Base-by-base conservation (phyloP, 129 eudicot species). In the Tagetes patula region DNA sequence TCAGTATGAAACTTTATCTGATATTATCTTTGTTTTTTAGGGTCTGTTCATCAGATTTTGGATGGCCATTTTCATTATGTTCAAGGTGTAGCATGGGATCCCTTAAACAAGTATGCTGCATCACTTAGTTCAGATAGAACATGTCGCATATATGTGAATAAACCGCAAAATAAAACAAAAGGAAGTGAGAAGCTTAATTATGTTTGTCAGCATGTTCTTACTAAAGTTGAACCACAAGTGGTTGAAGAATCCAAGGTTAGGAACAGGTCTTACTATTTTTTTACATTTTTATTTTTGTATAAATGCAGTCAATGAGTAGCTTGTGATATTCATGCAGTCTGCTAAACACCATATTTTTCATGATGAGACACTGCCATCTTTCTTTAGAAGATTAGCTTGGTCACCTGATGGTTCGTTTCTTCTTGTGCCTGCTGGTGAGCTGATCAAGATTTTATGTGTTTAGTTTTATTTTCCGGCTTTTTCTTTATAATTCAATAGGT, bases 1-100 rank as follows among this genome's bases (percentile, higher is more conserved):
- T 55, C 63, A 47, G 3, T 39, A 13, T 73, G 63, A 49, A 56
- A 20, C 70, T 39, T 43, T 80, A 62, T 75, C 72, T 84, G 46
- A 53, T 77, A 60, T 33, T 13, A 47, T 38, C 31, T 77, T 74
- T 65, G 80, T 45, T 7, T 8, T 73, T 56, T 77, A 95, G 99
- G 99, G 42, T 85, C 95, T 75, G 99, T 91, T 32, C 95, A 88
- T 78, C 99, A 95, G 84, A 95, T 95, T 71, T 82, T 95, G 82
- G 99, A 95, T 82, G 88, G 83, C 39, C 99, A 95, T 85, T 83
- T 81, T 50, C 99, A 95, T 82, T 95, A 95, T 78, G 99, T 95
- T 70, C 99, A 91, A 76, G 99, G 99, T 55, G 97, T 95, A 27
- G 96, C 97, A 30, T 95, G 94, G 96, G 99, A 95, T 75, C 99